Conservation (phyloP, 2,329 filamentous ascomycete genomes). For the Microsporum canis region DNA sequence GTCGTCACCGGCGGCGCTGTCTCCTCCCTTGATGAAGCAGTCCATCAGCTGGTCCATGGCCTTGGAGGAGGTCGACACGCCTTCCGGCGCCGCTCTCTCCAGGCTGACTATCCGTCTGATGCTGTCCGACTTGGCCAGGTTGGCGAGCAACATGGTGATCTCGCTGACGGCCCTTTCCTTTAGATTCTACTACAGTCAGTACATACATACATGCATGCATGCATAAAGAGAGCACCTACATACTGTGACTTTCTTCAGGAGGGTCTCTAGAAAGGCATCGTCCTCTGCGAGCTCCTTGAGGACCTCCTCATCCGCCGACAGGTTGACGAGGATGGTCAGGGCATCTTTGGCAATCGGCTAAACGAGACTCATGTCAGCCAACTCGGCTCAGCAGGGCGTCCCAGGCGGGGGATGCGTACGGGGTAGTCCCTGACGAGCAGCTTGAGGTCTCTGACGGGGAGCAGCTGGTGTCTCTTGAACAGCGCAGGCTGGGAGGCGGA, state of each 20-base stretch:
- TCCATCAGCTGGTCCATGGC: slow-evolving; percentile 88
- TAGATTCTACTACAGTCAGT: slow-evolving; percentile 19
- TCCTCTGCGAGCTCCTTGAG: slow-evolving; percentile 63
- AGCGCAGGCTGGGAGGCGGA: slow-evolving; percentile 62
- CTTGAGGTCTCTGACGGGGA: slow-evolving; percentile 78
- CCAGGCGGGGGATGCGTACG: slow-evolving; percentile 37
- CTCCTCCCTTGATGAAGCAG: slow-evolving; percentile 78
- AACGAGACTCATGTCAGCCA: slow-evolving; percentile 4
- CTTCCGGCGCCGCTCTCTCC: slow-evolving; percentile 56
- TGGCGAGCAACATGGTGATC: slow-evolving; percentile 83
- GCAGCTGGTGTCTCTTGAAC: slow-evolving; percentile 70
- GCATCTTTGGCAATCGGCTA: slow-evolving; percentile 89
- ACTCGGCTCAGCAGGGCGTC: not conserved
- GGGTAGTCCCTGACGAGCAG: slow-evolving; percentile 73
- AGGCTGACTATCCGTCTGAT: slow-evolving; percentile 58
- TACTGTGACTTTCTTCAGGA: slow-evolving; percentile 64
- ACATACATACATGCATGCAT: not conserved
- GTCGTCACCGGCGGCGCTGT: slow-evolving; percentile 65
- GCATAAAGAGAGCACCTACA: slow-evolving; percentile 39
- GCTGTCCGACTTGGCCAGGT: slow-evolving; percentile 69
- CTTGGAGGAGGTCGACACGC: slow-evolving; percentile 59
- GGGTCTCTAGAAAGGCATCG: slow-evolving; percentile 63
- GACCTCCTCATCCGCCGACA: slow-evolving; percentile 73
- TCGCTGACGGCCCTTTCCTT: slow-evolving; percentile 75
- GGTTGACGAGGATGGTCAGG: slow-evolving; percentile 62